phyloP scores from a whole-genome alignment of 805 yeast species.

The Cyberlindnera japonica region DNA sequence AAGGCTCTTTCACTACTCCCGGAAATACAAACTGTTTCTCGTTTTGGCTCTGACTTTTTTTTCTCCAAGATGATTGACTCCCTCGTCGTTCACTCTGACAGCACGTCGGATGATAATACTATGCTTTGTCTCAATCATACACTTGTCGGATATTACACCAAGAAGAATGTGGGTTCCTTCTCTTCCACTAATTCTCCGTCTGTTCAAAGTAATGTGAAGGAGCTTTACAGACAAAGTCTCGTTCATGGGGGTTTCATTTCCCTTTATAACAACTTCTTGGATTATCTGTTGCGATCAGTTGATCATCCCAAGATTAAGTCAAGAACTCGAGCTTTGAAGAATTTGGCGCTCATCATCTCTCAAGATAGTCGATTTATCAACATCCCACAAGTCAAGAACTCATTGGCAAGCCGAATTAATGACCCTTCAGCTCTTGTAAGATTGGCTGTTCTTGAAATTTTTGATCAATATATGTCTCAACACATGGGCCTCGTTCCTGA shows the following conservation, averaged over 20 bases:
- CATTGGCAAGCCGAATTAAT: conserved; percentile 47
- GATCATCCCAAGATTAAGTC: conserved; percentile 48
- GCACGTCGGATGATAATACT: conserved; percentile 2
- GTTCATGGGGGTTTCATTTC: conserved; percentile 18
- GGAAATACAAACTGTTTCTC: background rate
- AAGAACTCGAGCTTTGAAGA: conserved; percentile 62
- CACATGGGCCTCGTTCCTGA: conserved; percentile 44
- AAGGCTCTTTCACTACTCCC: background rate
- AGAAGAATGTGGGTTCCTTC: background rate
- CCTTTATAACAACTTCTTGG: conserved; percentile 51
- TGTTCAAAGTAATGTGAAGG: background rate
- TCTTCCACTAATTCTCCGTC: background rate
- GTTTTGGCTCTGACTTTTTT: conserved; percentile 12
- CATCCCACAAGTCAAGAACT: conserved; percentile 45
- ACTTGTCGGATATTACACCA: conserved; percentile 3
- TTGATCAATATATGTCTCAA: conserved; percentile 44
- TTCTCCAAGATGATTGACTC: conserved; percentile 22
- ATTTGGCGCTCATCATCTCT: conserved; percentile 51
- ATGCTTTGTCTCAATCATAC: conserved; percentile 3
- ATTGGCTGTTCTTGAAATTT: conserved; percentile 69
- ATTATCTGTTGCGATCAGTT: conserved; percentile 44
- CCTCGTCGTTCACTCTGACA: conserved; percentile 3
- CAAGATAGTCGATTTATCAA: conserved; percentile 50
- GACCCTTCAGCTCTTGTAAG: conserved; percentile 71
- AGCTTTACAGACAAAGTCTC: conserved; percentile 5